Evolutionary conservation across 2,329 filamentous ascomycete genomes (phyloP).

Genomic region (Aspergillus japonicus): DNA sequence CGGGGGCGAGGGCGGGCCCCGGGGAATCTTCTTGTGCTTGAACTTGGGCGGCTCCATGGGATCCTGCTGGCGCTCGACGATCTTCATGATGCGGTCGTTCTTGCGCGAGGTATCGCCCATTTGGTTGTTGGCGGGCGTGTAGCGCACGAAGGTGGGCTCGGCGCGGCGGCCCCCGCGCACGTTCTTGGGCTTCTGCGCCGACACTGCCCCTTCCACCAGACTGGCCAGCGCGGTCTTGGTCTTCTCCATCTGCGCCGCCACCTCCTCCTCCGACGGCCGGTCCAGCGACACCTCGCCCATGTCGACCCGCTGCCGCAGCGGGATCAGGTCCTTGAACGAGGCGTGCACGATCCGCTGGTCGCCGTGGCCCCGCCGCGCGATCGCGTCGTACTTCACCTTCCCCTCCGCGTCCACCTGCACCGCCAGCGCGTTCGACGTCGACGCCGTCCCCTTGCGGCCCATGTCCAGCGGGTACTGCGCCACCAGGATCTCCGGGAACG

Average conservation of each 20-base stretch:
- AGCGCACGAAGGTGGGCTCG: slow-evolving; percentile 90
- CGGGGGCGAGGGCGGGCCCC: slow-evolving; percentile 86
- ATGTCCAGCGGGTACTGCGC: slow-evolving; percentile 96
- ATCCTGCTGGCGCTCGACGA: slow-evolving; percentile 89
- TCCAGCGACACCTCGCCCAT: slow-evolving; percentile 87
- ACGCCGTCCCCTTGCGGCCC: slow-evolving; percentile 71
- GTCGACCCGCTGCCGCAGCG: slow-evolving; percentile 86
- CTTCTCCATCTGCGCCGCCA: slow-evolving; percentile 78
- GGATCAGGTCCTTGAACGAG: slow-evolving; percentile 95
- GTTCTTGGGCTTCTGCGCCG: slow-evolving; percentile 94
- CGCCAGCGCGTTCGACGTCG: slow-evolving; percentile 81
- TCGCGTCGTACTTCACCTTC: slow-evolving; percentile 94
- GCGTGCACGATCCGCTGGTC: slow-evolving; percentile 85
- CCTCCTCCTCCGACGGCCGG: slow-evolving; percentile 79
- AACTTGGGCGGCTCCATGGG: slow-evolving; percentile 98
- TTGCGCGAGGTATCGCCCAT: slow-evolving; percentile 87
- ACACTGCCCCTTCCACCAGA: slow-evolving; percentile 79
- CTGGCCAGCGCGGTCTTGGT: slow-evolving; percentile 82
- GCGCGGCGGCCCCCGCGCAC: slow-evolving; percentile 76
- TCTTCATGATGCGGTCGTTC: slow-evolving; percentile 96
- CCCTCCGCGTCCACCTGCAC: slow-evolving; percentile 88
- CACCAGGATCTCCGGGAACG: slow-evolving; percentile 89
- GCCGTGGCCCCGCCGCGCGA: slow-evolving; percentile 83
- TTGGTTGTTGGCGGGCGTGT: slow-evolving; percentile 84
- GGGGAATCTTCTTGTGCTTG: slow-evolving; percentile 97